Base-by-base conservation (phyloP, 352 stramenopile genomes). In the Globisporangium cederbergense region DNA sequence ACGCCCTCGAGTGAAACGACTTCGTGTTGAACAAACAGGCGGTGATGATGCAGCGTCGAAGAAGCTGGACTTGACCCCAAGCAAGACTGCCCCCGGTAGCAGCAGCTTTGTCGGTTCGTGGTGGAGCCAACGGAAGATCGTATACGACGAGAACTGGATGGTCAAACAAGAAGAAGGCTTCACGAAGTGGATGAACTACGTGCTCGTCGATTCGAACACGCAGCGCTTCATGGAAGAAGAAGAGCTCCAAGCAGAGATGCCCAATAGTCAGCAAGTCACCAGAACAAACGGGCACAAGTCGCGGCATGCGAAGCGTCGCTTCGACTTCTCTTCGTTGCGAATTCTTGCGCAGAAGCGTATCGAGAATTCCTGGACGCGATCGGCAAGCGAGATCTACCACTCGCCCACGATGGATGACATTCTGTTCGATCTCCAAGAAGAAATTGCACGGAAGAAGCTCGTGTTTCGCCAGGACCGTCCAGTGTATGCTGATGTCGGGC, bases 121-220 rank as follows among this genome's bases (percentile, higher is more conserved):
- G 83, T 92, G 83, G 83, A 86, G 79, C 50, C 79, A 92, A 46
- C 78, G 81, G 9, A 81, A 89, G 52, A 76, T 74, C n/a, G 53
- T 78, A 3, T 86, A 82, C 42, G 84, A 96, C 49, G 86, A 88
- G 50, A 76, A 90, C 50, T 95, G 88, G 86, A 89, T 93, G 71
- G 59, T 72, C 4, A 91, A 91, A 45, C 88, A 96, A 64, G 83
- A 86, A 32, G 72, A 88, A 64, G 85, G 80, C 0, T 93, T 95
- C 52, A 91, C 79, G 10, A 92, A 90, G 59, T 96, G 88, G 88
- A 89, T 95, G 49, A 96, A 96, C 68, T 94, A 90, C 66, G 86
- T 93, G 25, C 62, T 95, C 0, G 72, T 93, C 5, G 79, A 91
- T 34, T 75, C 81, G 3, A 78, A 75, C 30, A 67, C 69, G 1